Base-by-base conservation (phyloP, 352 stramenopile genomes). In the Pythium oligandrum region DNA sequence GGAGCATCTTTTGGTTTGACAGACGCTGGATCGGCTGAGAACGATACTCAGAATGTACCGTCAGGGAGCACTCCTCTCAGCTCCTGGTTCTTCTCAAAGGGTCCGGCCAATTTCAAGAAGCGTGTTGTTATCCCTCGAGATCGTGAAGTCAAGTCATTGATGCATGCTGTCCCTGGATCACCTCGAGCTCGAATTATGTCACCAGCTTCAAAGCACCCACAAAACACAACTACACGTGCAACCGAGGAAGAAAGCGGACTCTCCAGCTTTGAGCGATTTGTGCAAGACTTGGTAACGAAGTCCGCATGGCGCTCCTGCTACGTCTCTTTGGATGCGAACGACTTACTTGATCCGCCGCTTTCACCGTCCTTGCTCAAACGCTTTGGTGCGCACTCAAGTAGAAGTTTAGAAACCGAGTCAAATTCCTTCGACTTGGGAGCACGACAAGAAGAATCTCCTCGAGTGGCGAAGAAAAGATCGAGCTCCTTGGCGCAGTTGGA, bases 281-380 rank as follows among this genome's bases (percentile, higher is more conserved):
- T 89, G 1, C 64, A 78, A 40, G 70, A 66, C 7, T 66, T 89
- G 6, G 50, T 68, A 37, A 53, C 60, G 26, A 64, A 75, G 9
- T 73, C 74, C 3, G 64, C 62, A 10, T 90, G 76, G 76, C 68
- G 78, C 32, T 71, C 74, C n/a, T 87, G 76, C 76, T 89, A 81
- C 59, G 69, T 60, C 17, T 66, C 62, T 5, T 57, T 75, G 30
- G 64, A 84, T 32, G 36, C 66, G 8, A 42, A 64, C 39, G 60
- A 76, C 48, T 48, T 85, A 6, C 47, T 90, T 32, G 78, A 90
- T 42, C 74, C 76, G n/a, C 71, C 75, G 6, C 58, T 86, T 3
- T 36, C 57, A 8, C 40, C 61, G 35, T 26, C 78, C 7, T 65
- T 73, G 9, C 39, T 65, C 32, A 59, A 51, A 32, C 52, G 58